Evolutionary conservation across 1,284 basidiomycete species (phyloP).

Genomic region (Ceratobasidium papillatum): DNA sequence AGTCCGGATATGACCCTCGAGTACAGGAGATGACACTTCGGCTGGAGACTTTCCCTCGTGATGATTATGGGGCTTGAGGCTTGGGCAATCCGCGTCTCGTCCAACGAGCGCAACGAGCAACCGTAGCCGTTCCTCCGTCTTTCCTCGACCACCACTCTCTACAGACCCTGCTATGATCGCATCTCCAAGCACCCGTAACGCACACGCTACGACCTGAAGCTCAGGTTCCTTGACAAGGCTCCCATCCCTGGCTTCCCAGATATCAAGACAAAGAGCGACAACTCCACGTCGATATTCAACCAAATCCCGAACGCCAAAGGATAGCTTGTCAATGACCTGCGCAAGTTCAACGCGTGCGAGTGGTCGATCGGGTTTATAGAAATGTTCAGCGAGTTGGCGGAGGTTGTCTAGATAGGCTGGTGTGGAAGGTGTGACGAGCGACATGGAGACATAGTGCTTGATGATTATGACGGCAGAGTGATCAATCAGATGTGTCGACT

Average conservation of each 20-base stretch:
- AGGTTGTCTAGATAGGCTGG: constrained; percentile 9
- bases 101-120: constrained; percentile 12
- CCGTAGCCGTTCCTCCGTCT: constrained; percentile 36
- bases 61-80: not conserved
- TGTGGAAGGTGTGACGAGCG: constrained; percentile 28
- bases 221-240: constrained; percentile 32
- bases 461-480: constrained; percentile 27
- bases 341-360: constrained; percentile 41
- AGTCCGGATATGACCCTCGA: constrained; percentile 14
- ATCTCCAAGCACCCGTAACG: constrained; percentile 39
- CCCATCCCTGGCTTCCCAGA: constrained; percentile 40
- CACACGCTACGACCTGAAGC: constrained; percentile 22
- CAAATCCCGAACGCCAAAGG: constrained; percentile 44
- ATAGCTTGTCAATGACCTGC: constrained; percentile 38
- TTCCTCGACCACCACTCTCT: constrained; percentile 20
- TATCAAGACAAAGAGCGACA: constrained; percentile 38
- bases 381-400: not conserved
- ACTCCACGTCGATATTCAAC: constrained; percentile 38
- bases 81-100: not conserved
- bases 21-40: constrained; percentile 6
- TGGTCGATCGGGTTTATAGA: constrained; percentile 12
- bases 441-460: constrained; percentile 24
- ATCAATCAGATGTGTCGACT: constrained; percentile 11
- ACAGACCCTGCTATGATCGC: constrained; percentile 44
- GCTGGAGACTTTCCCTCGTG: not conserved